Conservation (phyloP, 257 asterid species). For the Fraxinus cuspidata region DNA sequence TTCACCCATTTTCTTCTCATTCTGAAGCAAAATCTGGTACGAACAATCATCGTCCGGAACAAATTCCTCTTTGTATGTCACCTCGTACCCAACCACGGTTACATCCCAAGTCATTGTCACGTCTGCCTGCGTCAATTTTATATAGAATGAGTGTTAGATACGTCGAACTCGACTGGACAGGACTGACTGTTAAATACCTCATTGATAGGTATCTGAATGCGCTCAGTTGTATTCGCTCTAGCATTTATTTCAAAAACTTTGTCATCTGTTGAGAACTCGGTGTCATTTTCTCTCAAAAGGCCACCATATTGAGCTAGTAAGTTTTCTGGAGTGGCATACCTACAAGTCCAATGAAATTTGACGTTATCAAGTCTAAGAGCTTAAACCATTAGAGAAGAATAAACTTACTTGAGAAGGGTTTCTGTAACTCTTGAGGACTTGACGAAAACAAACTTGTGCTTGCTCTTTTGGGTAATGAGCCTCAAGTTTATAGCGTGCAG, state of each 20-base stretch:
- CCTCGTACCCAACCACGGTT: slow-evolving; percentile 68
- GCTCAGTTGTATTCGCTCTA: slow-evolving; percentile 39
- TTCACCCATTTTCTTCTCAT: slow-evolving; percentile 58
- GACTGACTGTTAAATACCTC: slow-evolving; percentile 39
- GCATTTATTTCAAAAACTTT: slow-evolving; percentile 62
- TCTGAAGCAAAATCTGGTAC: slow-evolving; percentile 66
- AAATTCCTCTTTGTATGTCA: slow-evolving; percentile 69
- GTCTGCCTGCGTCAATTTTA: slow-evolving; percentile 44
- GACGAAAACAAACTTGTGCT: slow-evolving; percentile 55
- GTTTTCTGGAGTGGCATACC: slow-evolving; percentile 65
- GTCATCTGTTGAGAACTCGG: slow-evolving; percentile 64
- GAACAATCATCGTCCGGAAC: slow-evolving; percentile 86
- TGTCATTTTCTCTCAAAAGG: slow-evolving; percentile 61
- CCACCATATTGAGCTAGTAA: slow-evolving; percentile 68
- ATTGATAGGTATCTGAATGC: slow-evolving; percentile 53
- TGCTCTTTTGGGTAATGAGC: slow-evolving; percentile 58
- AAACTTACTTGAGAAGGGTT: slow-evolving; percentile 67
- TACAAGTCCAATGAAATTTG: slow-evolving; percentile 14
- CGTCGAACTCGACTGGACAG: not conserved
- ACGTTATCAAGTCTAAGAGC: not conserved
- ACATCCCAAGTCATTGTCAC: slow-evolving; percentile 74
- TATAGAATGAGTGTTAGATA: not conserved
- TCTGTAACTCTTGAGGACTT: slow-evolving; percentile 71
- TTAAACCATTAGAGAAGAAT: not conserved
- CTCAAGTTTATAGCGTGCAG: slow-evolving; percentile 59